A percentile compares a stretch with the other conserved stretches of the same genome.
These are phyloP conservation scores for Flaveria linearis DNA, from an alignment of 129 eudicot genomes.

Conservation along the genomic window DNA sequence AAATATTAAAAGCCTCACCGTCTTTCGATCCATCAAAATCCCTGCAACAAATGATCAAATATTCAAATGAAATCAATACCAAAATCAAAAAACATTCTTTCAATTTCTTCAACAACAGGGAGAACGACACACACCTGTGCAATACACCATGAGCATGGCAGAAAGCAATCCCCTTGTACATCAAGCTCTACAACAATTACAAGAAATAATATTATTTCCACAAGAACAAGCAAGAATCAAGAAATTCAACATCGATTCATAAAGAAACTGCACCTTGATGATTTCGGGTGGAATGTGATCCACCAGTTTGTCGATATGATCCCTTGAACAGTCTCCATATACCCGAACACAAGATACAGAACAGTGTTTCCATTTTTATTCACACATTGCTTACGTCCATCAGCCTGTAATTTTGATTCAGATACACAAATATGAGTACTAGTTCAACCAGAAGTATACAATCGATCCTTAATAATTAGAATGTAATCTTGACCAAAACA, in stretches of 20 bases:
- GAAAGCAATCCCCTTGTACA: too few relatives aligned
- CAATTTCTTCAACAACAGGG: background rate
- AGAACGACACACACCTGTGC: constrained; percentile 26
- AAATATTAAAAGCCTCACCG: too few relatives aligned
- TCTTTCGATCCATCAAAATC: constrained; percentile 81
- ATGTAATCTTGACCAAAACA: constrained; percentile 9
- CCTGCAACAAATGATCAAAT: constrained; percentile 25
- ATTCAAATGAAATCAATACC: background rate
- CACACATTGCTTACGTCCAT: constrained; percentile 88
- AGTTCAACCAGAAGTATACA: background rate
- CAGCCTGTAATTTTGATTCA: constrained; percentile 43
- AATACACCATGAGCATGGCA: too few relatives aligned
- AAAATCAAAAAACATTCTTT: background rate
- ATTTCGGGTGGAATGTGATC: constrained; percentile 21
- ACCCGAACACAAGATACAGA: constrained; percentile 84
- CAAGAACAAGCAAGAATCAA: background rate
- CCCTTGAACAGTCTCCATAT: constrained; percentile 61
- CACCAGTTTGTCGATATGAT: constrained; percentile 38
- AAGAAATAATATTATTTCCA: constrained; percentile 5
- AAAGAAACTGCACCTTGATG: constrained; percentile 49
- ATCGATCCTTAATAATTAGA: background rate
- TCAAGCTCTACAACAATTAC: too few relatives aligned
- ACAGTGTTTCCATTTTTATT: constrained; percentile 85
- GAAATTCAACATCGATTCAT: background rate
- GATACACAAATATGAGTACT: background rate